phyloP scores from a whole-genome alignment of 495 filamentous ascomycete genomes.

The Monascus purpureus region DNA sequence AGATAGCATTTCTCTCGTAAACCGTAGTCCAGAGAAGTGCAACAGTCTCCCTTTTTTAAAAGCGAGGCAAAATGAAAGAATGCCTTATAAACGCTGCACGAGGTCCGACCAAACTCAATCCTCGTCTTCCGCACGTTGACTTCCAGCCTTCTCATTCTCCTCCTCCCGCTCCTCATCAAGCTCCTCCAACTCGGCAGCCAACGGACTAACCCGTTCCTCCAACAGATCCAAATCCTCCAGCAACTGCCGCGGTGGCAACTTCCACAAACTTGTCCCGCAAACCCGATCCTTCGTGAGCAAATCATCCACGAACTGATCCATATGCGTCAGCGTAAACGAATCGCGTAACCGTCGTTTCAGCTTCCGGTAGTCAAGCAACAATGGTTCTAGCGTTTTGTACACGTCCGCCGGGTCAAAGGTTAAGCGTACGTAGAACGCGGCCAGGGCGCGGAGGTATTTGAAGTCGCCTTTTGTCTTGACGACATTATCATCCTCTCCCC shows the following conservation, averaged over 20 bases:
- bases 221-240: conserved; percentile 84
- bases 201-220: conserved; percentile 70
- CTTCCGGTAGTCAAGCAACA: conserved; percentile 73
- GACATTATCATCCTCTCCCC: conserved; percentile 8
- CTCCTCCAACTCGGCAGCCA: conserved; percentile 73
- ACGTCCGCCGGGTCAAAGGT: conserved; percentile 74
- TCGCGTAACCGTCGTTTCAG: conserved; percentile 58
- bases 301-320: conserved; percentile 93
- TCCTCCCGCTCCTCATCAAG: conserved; percentile 55
- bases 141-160: background rate
- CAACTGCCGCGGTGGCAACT: conserved; percentile 66
- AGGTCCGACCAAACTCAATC: too few species aligned
- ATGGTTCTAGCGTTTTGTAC: conserved; percentile 66
- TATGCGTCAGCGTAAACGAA: conserved; percentile 56
- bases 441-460: conserved; percentile 81
- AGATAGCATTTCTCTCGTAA: too few species aligned
- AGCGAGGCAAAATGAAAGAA: too few species aligned
- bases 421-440: conserved; percentile 84
- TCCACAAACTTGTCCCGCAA: conserved; percentile 85
- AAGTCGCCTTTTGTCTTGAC: conserved; percentile 52
- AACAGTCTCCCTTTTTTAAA: too few species aligned
- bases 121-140: background rate
- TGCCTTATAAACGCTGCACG: too few species aligned
- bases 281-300: conserved; percentile 79
- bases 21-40: too few species aligned